Base-by-base conservation (phyloP, 1,139 yeast species). In the Yarrowia galli region DNA sequence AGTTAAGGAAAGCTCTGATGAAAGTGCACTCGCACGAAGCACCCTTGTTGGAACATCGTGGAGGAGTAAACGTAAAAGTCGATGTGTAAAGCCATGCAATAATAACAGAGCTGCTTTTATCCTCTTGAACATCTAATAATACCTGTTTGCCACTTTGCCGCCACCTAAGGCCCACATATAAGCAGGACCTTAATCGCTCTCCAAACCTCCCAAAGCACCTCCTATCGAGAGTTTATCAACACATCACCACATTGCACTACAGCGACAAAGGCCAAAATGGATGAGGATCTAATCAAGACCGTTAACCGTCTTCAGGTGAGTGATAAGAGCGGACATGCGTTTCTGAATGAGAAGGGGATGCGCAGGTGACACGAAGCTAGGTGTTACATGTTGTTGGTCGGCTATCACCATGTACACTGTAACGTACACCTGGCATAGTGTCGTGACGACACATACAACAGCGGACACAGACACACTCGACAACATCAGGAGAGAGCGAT, bases 231-330 rank as follows among this genome's bases (percentile, higher is more conserved):
- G 61, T 54, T 54, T 54, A 54, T 58, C 51, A 42, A 58, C 64
- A 58, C 64, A 58, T 58, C 51, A 58, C 64, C 64, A 58, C 64
- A 58, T 58, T 58, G 16, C 42, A 58, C 51, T 32, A 43, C 64
- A 56, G 38, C 64, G 35, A 54, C 60, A 38, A 48, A 38, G 42
- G 23, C 28, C 51, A 58, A 49, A 20, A 92, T 92, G 97, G 98
- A 92, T 81, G 97, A 92, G 80, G 82, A 88, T 53, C 86, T 92
- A 75, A 92, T 92, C 76, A 84, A 91, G 71, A 92, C 97, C 53
- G 93, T 92, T 79, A 92, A 92, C 83, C 91, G 92, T 79, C 84
- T 92, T 71, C 97, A 92, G 79, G 97, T 74, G 69, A 46, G 75
- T 74, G 35, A 67, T 15, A 13, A 18, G 32, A 46, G 51, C 9